Base-by-base conservation (phyloP, 768 basidiomycete genomes). In the Gymnopilus junonius region DNA sequence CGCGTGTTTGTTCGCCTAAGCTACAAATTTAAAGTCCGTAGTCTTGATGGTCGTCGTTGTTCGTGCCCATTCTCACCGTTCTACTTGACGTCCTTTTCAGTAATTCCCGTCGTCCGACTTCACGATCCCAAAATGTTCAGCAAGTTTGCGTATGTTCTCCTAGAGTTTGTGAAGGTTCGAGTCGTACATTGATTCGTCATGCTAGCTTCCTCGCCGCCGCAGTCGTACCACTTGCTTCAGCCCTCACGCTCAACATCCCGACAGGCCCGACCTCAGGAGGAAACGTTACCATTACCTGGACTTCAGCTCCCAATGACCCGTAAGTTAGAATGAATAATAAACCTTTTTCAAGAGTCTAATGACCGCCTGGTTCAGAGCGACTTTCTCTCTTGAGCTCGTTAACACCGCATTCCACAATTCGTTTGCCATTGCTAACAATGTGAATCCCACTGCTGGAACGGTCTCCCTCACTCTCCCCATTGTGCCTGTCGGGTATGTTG, bases 351-450 rank as follows among this genome's bases (percentile, higher is more conserved):
- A 1, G 40, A 14, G 14, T n/a, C 32, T 21, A 29, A 27, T n/a
- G 57, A n/a, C 8, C 27, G 50, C 50, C 14, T 14, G n/a, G n/a
- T 40, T 11, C 39, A 77, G 76, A 0, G 2, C 53, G 0, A 55
- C 60, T 4, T 85, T 82, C 69, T 76, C 82, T 20, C 34, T 89
- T 15, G 79, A 84, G 71, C 74, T 90, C 58, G 55, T 65, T 51
- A 86, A 88, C 73, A 17, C 67, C 0, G 23, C 29, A 0, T 90
- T 90, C 81, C 77, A 88, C 75, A 74, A 85, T 59, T 58, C 77
- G 0, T 84, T 81, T 51, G 87, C 83, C 48, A 79, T 91, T 58
- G 82, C 80, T 12, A 87, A 83, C 79, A 86, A 84, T 62, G 76
- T 90, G 1, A 60, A 76, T 21, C 77, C 84, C 0, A 40, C 75